phyloP scores from a whole-genome alignment of 2,329 filamentous ascomycete genomes.

The Triangularia setosa region DNA sequence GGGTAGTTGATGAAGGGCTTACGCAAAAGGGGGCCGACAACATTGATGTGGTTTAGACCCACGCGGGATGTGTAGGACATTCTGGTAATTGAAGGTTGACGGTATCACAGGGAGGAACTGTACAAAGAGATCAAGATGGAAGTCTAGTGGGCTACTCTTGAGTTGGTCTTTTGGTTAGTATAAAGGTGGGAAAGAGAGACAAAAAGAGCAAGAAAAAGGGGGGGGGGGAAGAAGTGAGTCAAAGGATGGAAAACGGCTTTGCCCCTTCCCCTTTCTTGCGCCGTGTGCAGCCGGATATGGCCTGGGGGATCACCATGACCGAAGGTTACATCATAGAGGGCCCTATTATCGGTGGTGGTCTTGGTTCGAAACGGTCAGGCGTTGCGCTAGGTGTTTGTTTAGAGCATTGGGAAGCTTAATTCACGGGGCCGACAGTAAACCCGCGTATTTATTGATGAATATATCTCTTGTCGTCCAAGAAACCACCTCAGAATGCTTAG shows the following conservation, averaged over 20 bases:
- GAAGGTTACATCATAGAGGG: neutral
- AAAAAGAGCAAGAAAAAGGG: neutral
- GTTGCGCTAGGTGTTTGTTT: neutral
- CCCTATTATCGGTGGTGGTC: neutral
- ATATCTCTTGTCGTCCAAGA: no score
- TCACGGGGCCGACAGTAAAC: neutral
- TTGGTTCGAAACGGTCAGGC: neutral
- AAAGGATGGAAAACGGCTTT: neutral
- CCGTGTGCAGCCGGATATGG: neutral
- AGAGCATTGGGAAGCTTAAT: neutral
- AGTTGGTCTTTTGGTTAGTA: neutral
- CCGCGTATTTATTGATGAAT: neutral
- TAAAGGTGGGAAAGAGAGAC: neutral
- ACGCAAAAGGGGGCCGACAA: conserved; percentile 14
- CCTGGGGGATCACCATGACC: neutral
- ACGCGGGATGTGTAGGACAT: conserved; percentile 10
- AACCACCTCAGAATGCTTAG: no score
- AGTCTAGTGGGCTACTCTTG: neutral
- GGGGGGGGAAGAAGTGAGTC: neutral
- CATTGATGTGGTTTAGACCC: conserved; percentile 13
- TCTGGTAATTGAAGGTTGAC: neutral
- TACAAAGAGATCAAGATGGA: neutral
- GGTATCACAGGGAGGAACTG: neutral
- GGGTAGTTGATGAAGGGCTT: neutral
- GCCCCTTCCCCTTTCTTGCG: neutral